Conservation (phyloP, 1,284 basidiomycete genomes). For the Cryptococcus sp. region DNA sequence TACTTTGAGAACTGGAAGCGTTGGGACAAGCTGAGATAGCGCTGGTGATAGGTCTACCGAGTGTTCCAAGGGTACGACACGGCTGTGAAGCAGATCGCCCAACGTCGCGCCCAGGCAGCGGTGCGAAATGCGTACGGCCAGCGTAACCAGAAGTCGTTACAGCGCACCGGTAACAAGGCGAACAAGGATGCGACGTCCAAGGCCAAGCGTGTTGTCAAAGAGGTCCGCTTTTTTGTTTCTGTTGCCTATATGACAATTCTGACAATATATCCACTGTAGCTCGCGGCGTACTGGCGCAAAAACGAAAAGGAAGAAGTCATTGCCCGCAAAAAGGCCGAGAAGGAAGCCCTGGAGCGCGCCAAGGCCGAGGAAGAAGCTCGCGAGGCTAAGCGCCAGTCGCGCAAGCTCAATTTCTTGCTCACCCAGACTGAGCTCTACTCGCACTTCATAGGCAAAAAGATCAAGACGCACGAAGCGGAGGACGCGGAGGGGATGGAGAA, state of each 20-base stretch:
- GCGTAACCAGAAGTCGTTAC: slow-evolving; percentile 75
- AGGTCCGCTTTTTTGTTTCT: slow-evolving; percentile 27
- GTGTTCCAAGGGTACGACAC: slow-evolving; percentile 61
- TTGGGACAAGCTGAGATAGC: background rate
- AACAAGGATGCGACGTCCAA: slow-evolving; percentile 86
- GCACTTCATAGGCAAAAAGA: slow-evolving; percentile 98
- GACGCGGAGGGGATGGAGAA: slow-evolving; percentile 49
- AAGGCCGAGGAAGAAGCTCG: slow-evolving; percentile 95
- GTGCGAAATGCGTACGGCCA: slow-evolving; percentile 70
- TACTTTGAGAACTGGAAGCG: background rate
- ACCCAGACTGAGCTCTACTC: slow-evolving; percentile 99
- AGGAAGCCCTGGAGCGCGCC: slow-evolving; percentile 82
- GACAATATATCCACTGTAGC: slow-evolving; percentile 52
- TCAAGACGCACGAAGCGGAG: slow-evolving; percentile 90
- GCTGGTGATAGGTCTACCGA: slow-evolving; percentile 65
- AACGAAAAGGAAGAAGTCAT: slow-evolving; percentile 93
- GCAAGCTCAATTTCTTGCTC: slow-evolving; percentile 98
- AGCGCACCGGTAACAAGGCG: slow-evolving; percentile 73
- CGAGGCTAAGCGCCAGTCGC: slow-evolving; percentile 89
- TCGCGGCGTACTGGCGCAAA: slow-evolving; percentile 96
- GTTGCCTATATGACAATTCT: background rate
- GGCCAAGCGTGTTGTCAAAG: slow-evolving; percentile 47
- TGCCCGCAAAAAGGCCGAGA: slow-evolving; percentile 87
- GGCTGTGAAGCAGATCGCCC: slow-evolving; percentile 57
- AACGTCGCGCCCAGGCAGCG: slow-evolving; percentile 31